Evolutionary conservation across 352 stramenopile genomes (phyloP), one percentile per base, ranked within the genome.

Genomic region (Pythium phragmitis): DNA sequence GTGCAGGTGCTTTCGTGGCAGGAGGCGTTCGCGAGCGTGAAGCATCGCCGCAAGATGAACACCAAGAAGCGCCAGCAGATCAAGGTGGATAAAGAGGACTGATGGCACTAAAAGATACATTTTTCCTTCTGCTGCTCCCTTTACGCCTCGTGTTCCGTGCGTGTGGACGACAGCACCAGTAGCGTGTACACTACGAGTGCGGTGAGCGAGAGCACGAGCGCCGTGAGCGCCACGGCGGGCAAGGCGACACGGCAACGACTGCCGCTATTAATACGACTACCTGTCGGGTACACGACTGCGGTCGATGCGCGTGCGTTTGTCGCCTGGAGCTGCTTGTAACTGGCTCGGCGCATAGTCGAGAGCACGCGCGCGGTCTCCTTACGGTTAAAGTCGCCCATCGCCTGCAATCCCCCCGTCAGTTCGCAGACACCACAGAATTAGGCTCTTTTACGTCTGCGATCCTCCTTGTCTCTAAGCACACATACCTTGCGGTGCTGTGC

Each of bases 401-500:
- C 54, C 65, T 72, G 37, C 1, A 30, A 30, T 30, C 26, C 26
- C 26, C 26, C 2, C 26, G 26, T 51, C 33, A 37, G 26, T 17
- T 47, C 7, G 4, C 6, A 28, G 34, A 37, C n/a, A 33, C 4
- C 14, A n/a, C 16, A 42, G 3, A 30, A 30, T 5, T 30, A 30
- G 26, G 26, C 4, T 30, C 26, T 30, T 30, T 30, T 30, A 5
- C 7, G 7, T 41, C 21, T 21, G 21, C 21, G 26, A 5, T 42
- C 37, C 37, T 4, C 37, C 37, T 42, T 42, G 2, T 42, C 37
- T 36, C 57, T 21, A 21, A 21, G 21, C 21, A 21, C 21, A 21
- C 21, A 12, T 55, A 83, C 81, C 47, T 76, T 85, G 67, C 80
- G 80, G 49, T 91, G 78, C 60, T 89, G 80, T 50, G 74, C 56